Evolutionary conservation across 176 grass and related monocot species (phyloP), one percentile per base, ranked within the genome.

Genomic region (Tillandsia leiboldiana): DNA sequence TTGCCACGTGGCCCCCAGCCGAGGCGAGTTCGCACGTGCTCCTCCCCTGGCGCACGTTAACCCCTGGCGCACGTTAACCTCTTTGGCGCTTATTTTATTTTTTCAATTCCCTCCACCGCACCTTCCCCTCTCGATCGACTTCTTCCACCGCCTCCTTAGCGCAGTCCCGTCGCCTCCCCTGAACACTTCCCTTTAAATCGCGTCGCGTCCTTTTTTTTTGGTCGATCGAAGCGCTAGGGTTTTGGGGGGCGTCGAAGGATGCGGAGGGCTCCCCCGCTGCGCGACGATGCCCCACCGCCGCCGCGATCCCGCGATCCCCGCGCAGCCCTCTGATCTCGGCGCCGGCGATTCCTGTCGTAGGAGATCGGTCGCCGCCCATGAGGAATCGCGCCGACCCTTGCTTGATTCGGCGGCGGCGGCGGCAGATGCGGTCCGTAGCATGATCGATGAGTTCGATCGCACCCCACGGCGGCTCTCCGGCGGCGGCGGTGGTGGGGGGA

Each of bases 401-500:
- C 47, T 77, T 11, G 68, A 28, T 2, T 71, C 29, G 12, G 49
- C 52, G 26, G 51, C 65, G 49, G 33, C 33, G 33, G 33, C 33
- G 33, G 33, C 33, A 42, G 33, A 42, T 5, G 33, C 3, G 33
- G 33, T 42, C 4, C 33, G 33, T 42, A 26, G 71, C 23, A 61
- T 70, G 54, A 6, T 51, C 17, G 48, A 27, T 24, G 82, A 79
- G 66, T 48, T 50, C 51, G 58, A 78, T 51, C 28, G 17, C 7
- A 8, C 1, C 14, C 42, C 24, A 7, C 10, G 11, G 53, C 64
- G 48, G 1, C 75, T 70, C 33, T 42, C 33, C 33, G 70, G 3
- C 17, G 69, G 28, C 49, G 65, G 65, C 63, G 69, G 18, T 53
- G 71, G 8, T 71, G 79, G 70, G 47, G 75, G 75, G 26, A 79